Percentiles rank a stretch among this genome's conserved stretches.
Conservation (phyloP, 1,284 basidiomycete genomes). For the Leccinum pachyderme region DNA sequence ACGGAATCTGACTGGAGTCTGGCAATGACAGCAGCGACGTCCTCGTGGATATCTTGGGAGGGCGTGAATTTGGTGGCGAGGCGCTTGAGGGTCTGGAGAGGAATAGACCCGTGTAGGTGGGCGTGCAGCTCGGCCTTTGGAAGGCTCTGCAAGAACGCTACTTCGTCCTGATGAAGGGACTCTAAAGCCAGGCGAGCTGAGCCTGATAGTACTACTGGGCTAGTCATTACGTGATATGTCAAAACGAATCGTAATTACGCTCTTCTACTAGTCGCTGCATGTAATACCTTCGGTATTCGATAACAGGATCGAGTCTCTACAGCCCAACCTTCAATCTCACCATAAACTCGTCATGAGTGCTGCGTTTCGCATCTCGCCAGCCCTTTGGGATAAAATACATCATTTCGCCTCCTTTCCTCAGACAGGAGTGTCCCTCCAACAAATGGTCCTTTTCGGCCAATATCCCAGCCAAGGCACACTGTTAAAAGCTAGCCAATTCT, state of each 20-base stretch:
- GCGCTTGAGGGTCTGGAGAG: slow-evolving; percentile 58
- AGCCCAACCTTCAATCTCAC: neutral
- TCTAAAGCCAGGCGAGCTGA: slow-evolving; percentile 44
- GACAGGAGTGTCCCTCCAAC: slow-evolving; percentile 54
- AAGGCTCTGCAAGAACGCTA: slow-evolving; percentile 56
- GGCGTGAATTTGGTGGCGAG: slow-evolving; percentile 52
- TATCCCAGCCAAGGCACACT: slow-evolving; percentile 34
- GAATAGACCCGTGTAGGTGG: slow-evolving; percentile 81
- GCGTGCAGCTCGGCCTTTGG: slow-evolving; percentile 83
- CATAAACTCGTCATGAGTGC: slow-evolving; percentile 24
- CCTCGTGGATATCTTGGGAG: slow-evolving; percentile 10
- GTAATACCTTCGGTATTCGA: slow-evolving; percentile 2
- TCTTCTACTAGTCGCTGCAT: slow-evolving; percentile 8
- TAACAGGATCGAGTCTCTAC: neutral
- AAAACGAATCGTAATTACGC: neutral
- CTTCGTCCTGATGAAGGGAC: slow-evolving; percentile 49
- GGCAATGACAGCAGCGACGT: slow-evolving; percentile 17
- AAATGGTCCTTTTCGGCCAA: slow-evolving; percentile 37
- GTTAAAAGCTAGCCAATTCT: slow-evolving; percentile 32
- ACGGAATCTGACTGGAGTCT: slow-evolving; percentile 48
- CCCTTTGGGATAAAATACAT: slow-evolving; percentile 91
- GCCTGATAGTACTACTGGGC: slow-evolving; percentile 20
- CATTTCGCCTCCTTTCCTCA: slow-evolving; percentile 95
- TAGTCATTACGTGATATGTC: slow-evolving; percentile 23
- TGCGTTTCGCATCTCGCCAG: slow-evolving; percentile 69